Base-by-base conservation (phyloP, 2,329 filamentous ascomycete species). In the Paecilomyces sp. region DNA sequence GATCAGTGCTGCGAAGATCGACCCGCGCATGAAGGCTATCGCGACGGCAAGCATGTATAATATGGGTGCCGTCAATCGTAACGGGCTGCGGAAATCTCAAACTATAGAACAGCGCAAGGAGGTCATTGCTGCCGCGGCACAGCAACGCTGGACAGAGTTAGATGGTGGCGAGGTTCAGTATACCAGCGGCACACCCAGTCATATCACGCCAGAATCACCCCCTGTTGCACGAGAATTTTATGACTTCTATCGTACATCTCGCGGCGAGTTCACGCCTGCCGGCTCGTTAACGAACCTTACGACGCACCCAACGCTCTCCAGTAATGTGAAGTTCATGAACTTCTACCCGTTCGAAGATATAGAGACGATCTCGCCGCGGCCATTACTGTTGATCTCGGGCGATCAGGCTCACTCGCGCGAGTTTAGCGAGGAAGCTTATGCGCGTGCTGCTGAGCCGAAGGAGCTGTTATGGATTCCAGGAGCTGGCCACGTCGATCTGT, bases 401-500 rank as follows among this genome's bases (percentile, higher is more conserved):
- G 31, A 33, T 8, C 31, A 33, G 31, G 31, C 31, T 33, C 31
- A 33, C 31, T 33, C 31, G 31, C 31, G 31, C 31, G 31, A 33
- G 31, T 33, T 33, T 8, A 33, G 31, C 8, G 31, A 33, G 11
- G 31, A 9, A 33, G 31, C 31, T 11, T 33, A 33, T 8, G 31
- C 31, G 31, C 31, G 31, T 33, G 55, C 68, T n/a, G 15, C 25
- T 0, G 70, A 76, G 59, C 74, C 74, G 7, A 76, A 75, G 64
- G 73, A 76, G 62, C 36, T 76, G 54, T 7, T 70, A 6, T 73
- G 69, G 70, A 59, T 77, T 0, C 54, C 67, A 0, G 65, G 69
- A 1, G 69, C 71, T 8, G 70, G 71, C 2, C 73, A 76, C 54
- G 71, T 71, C 2, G 74, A 75, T 50, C 64, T 76, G 3, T 76